Evolutionary conservation across 2,329 filamentous ascomycete genomes (phyloP).

Genomic region (Blumeriella jaapii): DNA sequence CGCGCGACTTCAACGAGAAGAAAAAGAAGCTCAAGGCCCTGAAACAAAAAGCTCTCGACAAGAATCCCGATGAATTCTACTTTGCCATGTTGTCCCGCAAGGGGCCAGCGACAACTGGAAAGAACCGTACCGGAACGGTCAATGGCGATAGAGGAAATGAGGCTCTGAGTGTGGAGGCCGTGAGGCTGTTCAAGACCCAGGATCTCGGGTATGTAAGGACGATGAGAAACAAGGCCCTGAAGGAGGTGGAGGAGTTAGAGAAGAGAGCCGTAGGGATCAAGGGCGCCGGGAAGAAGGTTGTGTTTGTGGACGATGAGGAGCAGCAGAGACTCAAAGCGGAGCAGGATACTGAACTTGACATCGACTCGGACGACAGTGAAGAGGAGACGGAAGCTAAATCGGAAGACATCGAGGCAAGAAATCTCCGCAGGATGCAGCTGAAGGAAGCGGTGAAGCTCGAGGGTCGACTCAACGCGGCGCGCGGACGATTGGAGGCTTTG

Average conservation of each 20-base stretch:
- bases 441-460: constrained; percentile 39
- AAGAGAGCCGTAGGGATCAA: constrained; percentile 36
- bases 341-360: constrained; percentile 21
- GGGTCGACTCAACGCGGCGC: constrained; percentile 37
- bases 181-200: constrained; percentile 56
- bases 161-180: constrained; percentile 42
- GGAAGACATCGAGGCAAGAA: constrained; percentile 19
- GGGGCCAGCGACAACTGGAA: constrained; percentile 41
- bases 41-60: constrained; percentile 48
- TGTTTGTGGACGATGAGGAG: constrained; percentile 27
- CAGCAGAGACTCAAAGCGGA: constrained; percentile 16
- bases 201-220: constrained; percentile 54
- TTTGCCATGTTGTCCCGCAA: constrained; percentile 55
- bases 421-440: constrained; percentile 32
- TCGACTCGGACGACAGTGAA: constrained; percentile 13
- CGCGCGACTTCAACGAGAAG: constrained; percentile 55
- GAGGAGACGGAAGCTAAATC: constrained; percentile 18
- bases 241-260: constrained; percentile 45
- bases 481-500: constrained; percentile 42
- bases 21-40: constrained; percentile 48
- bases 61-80: constrained; percentile 65
- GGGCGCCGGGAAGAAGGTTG: constrained; percentile 26
- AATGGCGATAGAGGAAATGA: constrained; percentile 46
- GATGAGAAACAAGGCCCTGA: constrained; percentile 45
- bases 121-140: constrained; percentile 42